A percentile compares a stretch with the other conserved stretches of the same genome.
Conservation (phyloP, 345 rosid genomes). For the Draba incana region DNA sequence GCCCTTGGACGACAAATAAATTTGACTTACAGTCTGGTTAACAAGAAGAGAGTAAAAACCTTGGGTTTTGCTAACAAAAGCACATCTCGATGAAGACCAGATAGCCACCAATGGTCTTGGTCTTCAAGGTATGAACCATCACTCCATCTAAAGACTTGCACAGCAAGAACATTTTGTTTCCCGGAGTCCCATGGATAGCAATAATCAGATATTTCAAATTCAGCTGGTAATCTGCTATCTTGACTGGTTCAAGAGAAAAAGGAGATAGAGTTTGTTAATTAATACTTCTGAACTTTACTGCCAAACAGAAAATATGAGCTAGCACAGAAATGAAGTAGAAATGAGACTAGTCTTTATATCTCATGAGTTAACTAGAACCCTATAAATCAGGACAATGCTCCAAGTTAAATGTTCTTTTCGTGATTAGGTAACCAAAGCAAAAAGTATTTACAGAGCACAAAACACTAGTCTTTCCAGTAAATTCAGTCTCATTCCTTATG, state of each 20-base stretch:
- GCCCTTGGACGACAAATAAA: slow-evolving; percentile 1
- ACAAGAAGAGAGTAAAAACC: slow-evolving; percentile 48
- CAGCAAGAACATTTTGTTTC: slow-evolving; percentile 85
- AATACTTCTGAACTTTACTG: slow-evolving; percentile 17
- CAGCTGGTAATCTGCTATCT: slow-evolving; percentile 98
- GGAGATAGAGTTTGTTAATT: slow-evolving; percentile 32
- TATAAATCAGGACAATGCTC: slow-evolving; percentile 1
- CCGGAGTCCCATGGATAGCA: slow-evolving; percentile 74
- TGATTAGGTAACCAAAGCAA: slow-evolving; percentile 19
- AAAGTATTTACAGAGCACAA: slow-evolving; percentile 5
- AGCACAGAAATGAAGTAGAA: slow-evolving; percentile 20
- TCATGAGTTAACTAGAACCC: slow-evolving; percentile 25
- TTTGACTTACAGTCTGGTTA: slow-evolving; percentile 19
- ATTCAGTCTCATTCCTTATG: not conserved
- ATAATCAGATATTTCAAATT: slow-evolving; percentile 92
- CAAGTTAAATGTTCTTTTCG: not conserved
- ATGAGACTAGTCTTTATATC: not conserved
- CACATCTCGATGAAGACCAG: slow-evolving; percentile 97
- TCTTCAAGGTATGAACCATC: slow-evolving; percentile 99
- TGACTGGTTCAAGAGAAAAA: slow-evolving; percentile 58
- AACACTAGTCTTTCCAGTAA: slow-evolving; percentile 17
- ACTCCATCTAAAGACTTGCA: slow-evolving; percentile 99
- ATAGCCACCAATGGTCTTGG: slow-evolving; percentile 99
- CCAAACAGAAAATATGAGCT: slow-evolving; percentile 13
- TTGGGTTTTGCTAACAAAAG: slow-evolving; percentile 95